Conservation (phyloP, 140 eudicot genomes). For the Flaveria floridana region DNA sequence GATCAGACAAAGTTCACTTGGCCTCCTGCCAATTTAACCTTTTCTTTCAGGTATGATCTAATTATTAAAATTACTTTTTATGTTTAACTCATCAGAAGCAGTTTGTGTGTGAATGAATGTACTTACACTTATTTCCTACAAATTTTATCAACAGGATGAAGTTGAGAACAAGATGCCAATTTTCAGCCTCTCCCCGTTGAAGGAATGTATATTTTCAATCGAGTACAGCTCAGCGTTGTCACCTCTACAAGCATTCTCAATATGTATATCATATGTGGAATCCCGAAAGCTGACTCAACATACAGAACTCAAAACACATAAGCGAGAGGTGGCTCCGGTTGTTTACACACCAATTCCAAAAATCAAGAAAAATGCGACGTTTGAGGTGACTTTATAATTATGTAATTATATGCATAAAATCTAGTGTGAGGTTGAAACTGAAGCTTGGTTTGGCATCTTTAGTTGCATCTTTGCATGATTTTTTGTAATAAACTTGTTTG, state of each 20-base stretch:
- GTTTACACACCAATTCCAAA: constrained; percentile 41
- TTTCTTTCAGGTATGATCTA: constrained; percentile 55
- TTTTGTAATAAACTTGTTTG: constrained; percentile 12
- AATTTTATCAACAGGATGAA: constrained; percentile 36
- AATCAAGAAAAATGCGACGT: constrained; percentile 20
- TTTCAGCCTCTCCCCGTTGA: constrained; percentile 42
- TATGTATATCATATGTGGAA: constrained; percentile 45
- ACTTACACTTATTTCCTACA: too few relatives aligned
- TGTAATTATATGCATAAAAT: constrained; percentile 26
- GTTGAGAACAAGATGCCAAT: constrained; percentile 29
- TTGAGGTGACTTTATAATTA: constrained; percentile 17
- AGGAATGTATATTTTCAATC: constrained; percentile 47
- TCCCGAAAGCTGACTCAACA: constrained; percentile 36
- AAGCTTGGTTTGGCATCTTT: constrained; percentile 23
- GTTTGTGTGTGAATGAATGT: background rate
- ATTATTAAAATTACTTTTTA: background rate
- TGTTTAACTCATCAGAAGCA: background rate
- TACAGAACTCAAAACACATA: constrained; percentile 25
- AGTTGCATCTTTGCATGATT: constrained; percentile 18
- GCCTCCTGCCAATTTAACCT: constrained; percentile 44
- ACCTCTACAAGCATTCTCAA: constrained; percentile 51
- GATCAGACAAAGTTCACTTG: constrained; percentile 29
- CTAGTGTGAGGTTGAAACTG: constrained; percentile 17
- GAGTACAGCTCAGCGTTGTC: constrained; percentile 50
- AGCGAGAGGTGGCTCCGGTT: constrained; percentile 31